A percentile compares a stretch with the other conserved stretches of the same genome.
These are phyloP conservation scores for Kwoniella heveanensis DNA, from an alignment of 768 basidiomycete species.

Conservation along the genomic window DNA sequence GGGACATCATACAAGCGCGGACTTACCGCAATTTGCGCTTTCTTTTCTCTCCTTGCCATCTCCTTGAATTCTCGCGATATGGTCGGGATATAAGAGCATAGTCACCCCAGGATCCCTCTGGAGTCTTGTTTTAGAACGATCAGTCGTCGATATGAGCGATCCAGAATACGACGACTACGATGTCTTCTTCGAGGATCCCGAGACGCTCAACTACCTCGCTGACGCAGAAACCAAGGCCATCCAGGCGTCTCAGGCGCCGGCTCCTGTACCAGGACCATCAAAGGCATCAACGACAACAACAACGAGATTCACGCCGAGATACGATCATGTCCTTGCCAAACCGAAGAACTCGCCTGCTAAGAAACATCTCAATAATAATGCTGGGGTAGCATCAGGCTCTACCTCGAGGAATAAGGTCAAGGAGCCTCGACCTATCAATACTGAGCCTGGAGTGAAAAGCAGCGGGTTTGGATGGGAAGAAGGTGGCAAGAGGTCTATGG, in stretches of 20 bases:
- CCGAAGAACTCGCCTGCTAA: slow-evolving; percentile 19
- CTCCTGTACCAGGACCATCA: slow-evolving; percentile 1
- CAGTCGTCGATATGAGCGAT: not conserved
- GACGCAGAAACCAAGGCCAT: slow-evolving; percentile 32
- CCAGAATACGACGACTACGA: slow-evolving; percentile 38
- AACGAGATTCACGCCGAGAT: slow-evolving; percentile 11
- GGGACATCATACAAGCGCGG: no score
- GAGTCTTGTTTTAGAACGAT: not conserved
- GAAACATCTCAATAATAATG: not conserved
- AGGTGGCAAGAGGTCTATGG: slow-evolving; percentile 39
- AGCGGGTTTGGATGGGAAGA: slow-evolving; percentile 46
- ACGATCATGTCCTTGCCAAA: slow-evolving; percentile 39
- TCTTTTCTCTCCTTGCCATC: no score
- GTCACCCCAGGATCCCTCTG: no score
- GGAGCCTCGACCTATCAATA: slow-evolving; percentile 42
- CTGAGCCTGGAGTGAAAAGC: slow-evolving; percentile 29
- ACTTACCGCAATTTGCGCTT: no score
- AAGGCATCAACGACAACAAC: not conserved
- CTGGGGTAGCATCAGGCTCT: not conserved
- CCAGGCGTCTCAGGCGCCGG: slow-evolving; percentile 26
- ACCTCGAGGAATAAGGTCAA: slow-evolving; percentile 9
- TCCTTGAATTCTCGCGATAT: no score
- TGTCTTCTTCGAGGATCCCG: slow-evolving; percentile 32
- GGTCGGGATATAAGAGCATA: no score
- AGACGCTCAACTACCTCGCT: slow-evolving; percentile 28